These are phyloP conservation scores for Clitocybe nebularis DNA, from an alignment of 1,284 basidiomycete genomes.

Conservation along the genomic window DNA sequence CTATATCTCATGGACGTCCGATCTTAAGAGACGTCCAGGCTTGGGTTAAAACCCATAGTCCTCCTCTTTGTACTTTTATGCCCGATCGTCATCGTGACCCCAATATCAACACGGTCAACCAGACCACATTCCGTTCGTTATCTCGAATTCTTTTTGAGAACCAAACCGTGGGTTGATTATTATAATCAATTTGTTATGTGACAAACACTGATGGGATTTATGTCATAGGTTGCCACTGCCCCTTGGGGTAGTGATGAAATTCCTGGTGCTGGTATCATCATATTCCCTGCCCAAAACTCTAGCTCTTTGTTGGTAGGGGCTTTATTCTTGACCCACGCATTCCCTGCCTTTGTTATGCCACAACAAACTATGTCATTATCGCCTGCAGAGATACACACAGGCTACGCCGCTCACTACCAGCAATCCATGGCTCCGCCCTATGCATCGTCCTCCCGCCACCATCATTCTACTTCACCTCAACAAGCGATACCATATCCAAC, in stretches of 20 bases:
- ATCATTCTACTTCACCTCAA: slow-evolving; percentile 30
- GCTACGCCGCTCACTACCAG: slow-evolving; percentile 24
- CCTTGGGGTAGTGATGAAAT: slow-evolving; percentile 46
- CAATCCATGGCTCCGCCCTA: slow-evolving; percentile 27
- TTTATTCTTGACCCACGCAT: slow-evolving; percentile 45
- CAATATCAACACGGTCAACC: slow-evolving; percentile 44
- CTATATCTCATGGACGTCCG: slow-evolving; percentile 38
- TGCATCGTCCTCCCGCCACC: slow-evolving; percentile 26
- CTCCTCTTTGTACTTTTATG: slow-evolving; percentile 59
- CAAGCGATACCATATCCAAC: slow-evolving; percentile 25
- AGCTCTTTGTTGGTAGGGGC: slow-evolving; percentile 55
- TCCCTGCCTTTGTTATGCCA: slow-evolving; percentile 48
- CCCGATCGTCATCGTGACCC: slow-evolving; percentile 52
- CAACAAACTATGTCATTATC: slow-evolving; percentile 27
- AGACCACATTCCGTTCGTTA: slow-evolving; percentile 49
- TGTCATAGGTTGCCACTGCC: slow-evolving; percentile 49
- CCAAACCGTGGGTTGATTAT: slow-evolving; percentile 48
- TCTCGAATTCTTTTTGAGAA: slow-evolving; percentile 47
- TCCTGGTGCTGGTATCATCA: slow-evolving; percentile 51
- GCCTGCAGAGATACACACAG: slow-evolving; percentile 23
- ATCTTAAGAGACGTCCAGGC: slow-evolving; percentile 44
- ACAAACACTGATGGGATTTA: slow-evolving; percentile 7
- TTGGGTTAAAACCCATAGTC: slow-evolving; percentile 43
- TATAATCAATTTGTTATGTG: slow-evolving; percentile 3
- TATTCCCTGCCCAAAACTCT: slow-evolving; percentile 55